Conservation (phyloP, 176 grass and related monocot species). For the Juncus inflexus region DNA sequence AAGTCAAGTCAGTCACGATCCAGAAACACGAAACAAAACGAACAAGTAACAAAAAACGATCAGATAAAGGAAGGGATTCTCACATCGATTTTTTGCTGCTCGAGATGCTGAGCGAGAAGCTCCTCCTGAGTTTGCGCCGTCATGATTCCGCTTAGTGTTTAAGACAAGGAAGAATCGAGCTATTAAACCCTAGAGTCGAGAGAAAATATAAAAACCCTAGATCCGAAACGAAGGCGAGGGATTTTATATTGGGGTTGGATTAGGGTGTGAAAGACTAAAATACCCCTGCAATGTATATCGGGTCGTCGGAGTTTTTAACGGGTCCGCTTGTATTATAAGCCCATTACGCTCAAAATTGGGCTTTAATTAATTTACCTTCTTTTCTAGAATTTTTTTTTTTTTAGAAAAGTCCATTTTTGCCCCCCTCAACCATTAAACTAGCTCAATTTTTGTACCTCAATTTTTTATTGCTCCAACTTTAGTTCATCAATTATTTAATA, state of each 20-base stretch:
- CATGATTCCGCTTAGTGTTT: slow-evolving; percentile 34
- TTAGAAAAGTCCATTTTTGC: too few relatives aligned
- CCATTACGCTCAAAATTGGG: too few relatives aligned
- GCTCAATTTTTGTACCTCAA: too few relatives aligned
- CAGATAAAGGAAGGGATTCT: slow-evolving; percentile 4
- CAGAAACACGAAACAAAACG: not conserved
- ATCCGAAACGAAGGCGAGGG: slow-evolving; percentile 8
- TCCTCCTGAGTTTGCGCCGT: slow-evolving; percentile 53
- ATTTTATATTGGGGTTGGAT: slow-evolving; percentile 7
- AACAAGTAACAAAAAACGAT: not conserved
- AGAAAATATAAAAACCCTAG: slow-evolving; percentile 32
- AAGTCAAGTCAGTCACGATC: not conserved
- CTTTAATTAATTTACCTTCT: too few relatives aligned
- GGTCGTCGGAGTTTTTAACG: too few relatives aligned
- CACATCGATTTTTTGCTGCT: slow-evolving; percentile 59
- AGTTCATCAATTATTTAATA: too few relatives aligned
- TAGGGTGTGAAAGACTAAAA: not conserved
- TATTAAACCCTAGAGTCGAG: slow-evolving; percentile 25
- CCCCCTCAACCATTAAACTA: too few relatives aligned
- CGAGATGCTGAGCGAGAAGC: slow-evolving; percentile 52
- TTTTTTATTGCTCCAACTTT: too few relatives aligned
- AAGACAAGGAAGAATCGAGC: slow-evolving; percentile 4
- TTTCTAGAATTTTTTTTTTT: too few relatives aligned
- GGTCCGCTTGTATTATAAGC: too few relatives aligned
- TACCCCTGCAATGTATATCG: slow-evolving; percentile 3